Evolutionary conservation across 1,284 basidiomycete genomes (phyloP).

Genomic region (Ganoderma sinense): DNA sequence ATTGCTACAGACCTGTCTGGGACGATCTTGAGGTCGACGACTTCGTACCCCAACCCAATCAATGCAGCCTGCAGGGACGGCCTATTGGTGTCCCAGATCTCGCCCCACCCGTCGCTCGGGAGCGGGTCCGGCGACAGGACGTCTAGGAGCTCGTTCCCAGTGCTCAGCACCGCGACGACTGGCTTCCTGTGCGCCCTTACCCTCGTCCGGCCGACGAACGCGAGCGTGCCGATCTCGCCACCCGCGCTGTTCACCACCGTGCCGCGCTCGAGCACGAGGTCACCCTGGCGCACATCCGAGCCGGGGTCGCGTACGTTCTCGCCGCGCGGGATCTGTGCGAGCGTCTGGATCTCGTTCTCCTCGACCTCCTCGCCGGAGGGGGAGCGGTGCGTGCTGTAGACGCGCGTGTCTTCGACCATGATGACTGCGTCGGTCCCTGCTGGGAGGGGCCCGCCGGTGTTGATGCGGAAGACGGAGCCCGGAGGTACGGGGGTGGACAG

Average conservation of each 20-base stretch:
- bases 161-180: slow-evolving; percentile 81
- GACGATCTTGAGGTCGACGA: slow-evolving; percentile 84
- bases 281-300: slow-evolving; percentile 76
- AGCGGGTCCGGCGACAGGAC: slow-evolving; percentile 52
- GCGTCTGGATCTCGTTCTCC: slow-evolving; percentile 73
- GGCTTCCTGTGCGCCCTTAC: slow-evolving; percentile 78
- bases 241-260: slow-evolving; percentile 71
- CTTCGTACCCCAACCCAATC: slow-evolving; percentile 77
- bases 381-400: slow-evolving; percentile 57
- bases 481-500: slow-evolving; percentile 51
- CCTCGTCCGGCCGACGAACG: slow-evolving; percentile 78
- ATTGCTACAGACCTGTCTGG: slow-evolving; percentile 66
- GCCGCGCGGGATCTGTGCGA: slow-evolving; percentile 66
- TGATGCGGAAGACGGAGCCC: slow-evolving; percentile 75
- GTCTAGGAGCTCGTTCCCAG: slow-evolving; percentile 85
- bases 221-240: slow-evolving; percentile 87
- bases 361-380: slow-evolving; percentile 49
- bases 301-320: slow-evolving; percentile 83
- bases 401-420: slow-evolving; percentile 91
- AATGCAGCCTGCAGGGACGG: slow-evolving; percentile 79
- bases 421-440: slow-evolving; percentile 79
- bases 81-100: slow-evolving; percentile 86
- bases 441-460: slow-evolving; percentile 82
- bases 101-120: slow-evolving; percentile 63
- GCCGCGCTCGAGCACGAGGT: slow-evolving; percentile 71